These are phyloP conservation scores for Lizonia empirigonia DNA, from an alignment of 2,329 filamentous ascomycete species.

Conservation along the genomic window DNA sequence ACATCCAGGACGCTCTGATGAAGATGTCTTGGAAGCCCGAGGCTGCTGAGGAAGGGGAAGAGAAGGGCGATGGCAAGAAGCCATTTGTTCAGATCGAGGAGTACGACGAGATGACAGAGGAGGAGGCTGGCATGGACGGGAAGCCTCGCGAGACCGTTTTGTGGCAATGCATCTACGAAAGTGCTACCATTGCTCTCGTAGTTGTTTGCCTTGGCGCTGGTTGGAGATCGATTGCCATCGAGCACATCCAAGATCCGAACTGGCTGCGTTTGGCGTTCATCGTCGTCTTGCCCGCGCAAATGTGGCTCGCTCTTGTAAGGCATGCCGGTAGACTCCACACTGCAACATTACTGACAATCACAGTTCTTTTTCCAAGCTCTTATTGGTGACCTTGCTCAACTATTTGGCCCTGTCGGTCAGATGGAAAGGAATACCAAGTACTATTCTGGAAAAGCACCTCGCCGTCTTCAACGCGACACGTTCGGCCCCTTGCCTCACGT, in stretches of 20 bases:
- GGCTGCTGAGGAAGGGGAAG: slow-evolving; percentile 52
- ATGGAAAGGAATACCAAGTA: slow-evolving; percentile 78
- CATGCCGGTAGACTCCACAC: no score
- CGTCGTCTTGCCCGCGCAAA: slow-evolving; percentile 58
- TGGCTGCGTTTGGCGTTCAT: slow-evolving; percentile 63
- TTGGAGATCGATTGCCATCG: slow-evolving; percentile 60
- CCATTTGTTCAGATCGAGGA: slow-evolving; percentile 21
- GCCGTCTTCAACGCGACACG: slow-evolving; percentile 58
- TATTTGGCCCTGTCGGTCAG: slow-evolving; percentile 77
- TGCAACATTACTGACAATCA: slow-evolving; percentile 4
- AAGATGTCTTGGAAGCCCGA: slow-evolving; percentile 66
- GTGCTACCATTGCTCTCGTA: slow-evolving; percentile 59
- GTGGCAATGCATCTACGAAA: slow-evolving; percentile 61
- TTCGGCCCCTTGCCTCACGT: slow-evolving; percentile 69
- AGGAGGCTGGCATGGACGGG: slow-evolving; percentile 5
- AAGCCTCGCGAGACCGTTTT: slow-evolving; percentile 58
- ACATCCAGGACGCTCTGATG: slow-evolving; percentile 78
- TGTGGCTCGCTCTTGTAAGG: slow-evolving; percentile 62
- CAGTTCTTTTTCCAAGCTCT: slow-evolving; percentile 43
- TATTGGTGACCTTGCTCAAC: slow-evolving; percentile 50
- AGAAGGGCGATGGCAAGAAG: slow-evolving; percentile 35
- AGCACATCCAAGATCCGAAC: slow-evolving; percentile 59
- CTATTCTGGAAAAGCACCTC: slow-evolving; percentile 67
- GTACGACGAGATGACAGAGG: slow-evolving; percentile 34
- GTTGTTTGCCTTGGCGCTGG: slow-evolving; percentile 62